Percentiles rank a stretch among this genome's conserved stretches.
Conservation (phyloP, 176 grass and related monocot genomes). For the Oryza officinalis region DNA sequence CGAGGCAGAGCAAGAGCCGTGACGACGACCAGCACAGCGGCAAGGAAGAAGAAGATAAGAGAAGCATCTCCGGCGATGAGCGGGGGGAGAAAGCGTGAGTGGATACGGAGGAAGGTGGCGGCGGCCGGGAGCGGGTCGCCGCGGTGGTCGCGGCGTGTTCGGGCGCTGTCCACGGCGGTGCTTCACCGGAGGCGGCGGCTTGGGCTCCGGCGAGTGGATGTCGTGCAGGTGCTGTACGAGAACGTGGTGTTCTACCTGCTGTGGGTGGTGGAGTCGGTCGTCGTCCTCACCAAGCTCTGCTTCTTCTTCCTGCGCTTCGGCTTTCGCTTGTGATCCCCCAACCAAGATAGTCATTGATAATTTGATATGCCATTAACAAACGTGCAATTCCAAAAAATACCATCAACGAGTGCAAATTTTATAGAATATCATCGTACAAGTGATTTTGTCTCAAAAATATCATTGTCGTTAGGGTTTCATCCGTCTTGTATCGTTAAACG, state of each 20-base stretch:
- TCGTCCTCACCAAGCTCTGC: conserved; percentile 54
- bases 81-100: conserved; percentile 45
- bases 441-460: too few relatives aligned
- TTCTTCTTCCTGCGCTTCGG: conserved; percentile 66
- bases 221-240: conserved; percentile 34
- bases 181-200: conserved; percentile 24
- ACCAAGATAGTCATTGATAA: neutral
- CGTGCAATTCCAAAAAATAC: too few relatives aligned
- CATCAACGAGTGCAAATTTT: too few relatives aligned
- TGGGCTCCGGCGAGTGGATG: neutral
- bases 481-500: too few relatives aligned
- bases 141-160: conserved; percentile 22
- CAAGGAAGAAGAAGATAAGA: neutral
- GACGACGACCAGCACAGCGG: neutral
- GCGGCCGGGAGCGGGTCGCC: neutral
- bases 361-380: too few relatives aligned
- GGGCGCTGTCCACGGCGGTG: conserved; percentile 32
- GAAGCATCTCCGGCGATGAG: conserved; percentile 10
- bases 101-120: conserved; percentile 45
- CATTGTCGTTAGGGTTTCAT: too few relatives aligned
- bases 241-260: conserved; percentile 45
- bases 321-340: conserved; percentile 38
- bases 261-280: conserved; percentile 49
- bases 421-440: too few relatives aligned
- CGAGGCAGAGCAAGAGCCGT: neutral